Conservation (phyloP, 2,329 filamentous ascomycete species). For the Arthrinium puccinioides region DNA sequence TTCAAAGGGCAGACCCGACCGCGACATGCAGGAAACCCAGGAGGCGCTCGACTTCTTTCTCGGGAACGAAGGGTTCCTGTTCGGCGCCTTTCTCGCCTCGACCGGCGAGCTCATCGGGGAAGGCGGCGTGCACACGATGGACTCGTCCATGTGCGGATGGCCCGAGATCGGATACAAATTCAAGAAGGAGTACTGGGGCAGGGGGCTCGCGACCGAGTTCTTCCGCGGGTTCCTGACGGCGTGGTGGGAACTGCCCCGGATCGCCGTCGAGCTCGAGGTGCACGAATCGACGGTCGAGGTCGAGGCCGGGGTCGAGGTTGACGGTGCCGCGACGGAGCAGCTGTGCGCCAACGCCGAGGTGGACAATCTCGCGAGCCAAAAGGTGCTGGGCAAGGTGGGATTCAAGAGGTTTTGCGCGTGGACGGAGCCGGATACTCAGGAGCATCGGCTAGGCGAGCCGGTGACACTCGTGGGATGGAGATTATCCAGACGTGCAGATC, state of each 20-base stretch:
- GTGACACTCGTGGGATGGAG: constrained; percentile 11
- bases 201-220: constrained; percentile 5
- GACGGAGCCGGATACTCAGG: constrained; percentile 16
- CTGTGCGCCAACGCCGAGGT: constrained; percentile 13
- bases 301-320: not conserved
- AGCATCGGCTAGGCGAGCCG: constrained; percentile 14
- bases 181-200: constrained; percentile 4
- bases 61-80: constrained; percentile 9
- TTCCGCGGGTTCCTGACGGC: not conserved
- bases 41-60: constrained; percentile 9
- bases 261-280: not conserved
- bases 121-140: constrained; percentile 9
- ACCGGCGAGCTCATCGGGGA: constrained; percentile 40
- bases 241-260: constrained; percentile 4
- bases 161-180: constrained; percentile 7
- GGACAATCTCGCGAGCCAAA: constrained; percentile 14
- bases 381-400: constrained; percentile 17
- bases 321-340: constrained; percentile 6
- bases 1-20: constrained; percentile 12
- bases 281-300: not conserved
- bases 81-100: constrained; percentile 20
- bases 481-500: too few species aligned
- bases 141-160: not conserved
- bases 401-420: constrained; percentile 16
- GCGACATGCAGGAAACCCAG: constrained; percentile 12